A percentile compares a stretch with the other conserved stretches of the same genome.
Conservation (phyloP, 495 filamentous ascomycete species). For the Annulohypoxylon stygium region DNA sequence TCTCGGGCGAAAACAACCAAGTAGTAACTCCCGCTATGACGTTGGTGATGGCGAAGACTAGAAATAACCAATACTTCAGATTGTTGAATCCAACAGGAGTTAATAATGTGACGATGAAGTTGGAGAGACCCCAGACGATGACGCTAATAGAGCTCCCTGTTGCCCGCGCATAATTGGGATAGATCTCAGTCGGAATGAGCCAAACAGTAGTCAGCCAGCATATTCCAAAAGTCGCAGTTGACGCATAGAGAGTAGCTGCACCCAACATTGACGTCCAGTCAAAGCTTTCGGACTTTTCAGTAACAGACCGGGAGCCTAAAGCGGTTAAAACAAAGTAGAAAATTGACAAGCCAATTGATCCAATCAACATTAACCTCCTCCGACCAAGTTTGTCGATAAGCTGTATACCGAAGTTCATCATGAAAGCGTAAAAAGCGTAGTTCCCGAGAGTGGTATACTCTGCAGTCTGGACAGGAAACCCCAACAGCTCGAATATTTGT, state of each 20-base stretch:
- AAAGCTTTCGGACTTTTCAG: slow-evolving; percentile 49
- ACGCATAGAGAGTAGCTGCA: slow-evolving; percentile 60
- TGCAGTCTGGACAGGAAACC: slow-evolving; percentile 57
- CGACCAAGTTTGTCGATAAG: slow-evolving; percentile 66
- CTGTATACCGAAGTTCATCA: slow-evolving; percentile 68
- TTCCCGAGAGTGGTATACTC: slow-evolving; percentile 68
- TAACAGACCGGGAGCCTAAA: slow-evolving; percentile 52
- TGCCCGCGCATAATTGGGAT: slow-evolving; percentile 65
- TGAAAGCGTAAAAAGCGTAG: slow-evolving; percentile 67
- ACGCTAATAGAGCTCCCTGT: slow-evolving; percentile 66
- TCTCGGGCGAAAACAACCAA: slow-evolving; percentile 65
- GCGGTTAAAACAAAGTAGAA: slow-evolving; percentile 64
- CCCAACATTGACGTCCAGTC: slow-evolving; percentile 58
- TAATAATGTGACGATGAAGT: slow-evolving; percentile 67
- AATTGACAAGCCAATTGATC: slow-evolving; percentile 57
- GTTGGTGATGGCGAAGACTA: slow-evolving; percentile 67
- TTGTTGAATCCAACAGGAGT: slow-evolving; percentile 71
- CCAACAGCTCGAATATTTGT: slow-evolving; percentile 69
- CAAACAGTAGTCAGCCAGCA: slow-evolving; percentile 69
- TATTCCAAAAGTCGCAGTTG: slow-evolving; percentile 69
- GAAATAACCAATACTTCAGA: slow-evolving; percentile 67
- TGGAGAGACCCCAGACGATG: slow-evolving; percentile 69
- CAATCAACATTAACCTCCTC: slow-evolving; percentile 64
- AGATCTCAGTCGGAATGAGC: slow-evolving; percentile 72
- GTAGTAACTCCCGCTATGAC: slow-evolving; percentile 65